Evolutionary conservation across 768 basidiomycete species (phyloP), one percentile per base, ranked within the genome.

Genomic region (Hygrophoropsis aurantiaca): DNA sequence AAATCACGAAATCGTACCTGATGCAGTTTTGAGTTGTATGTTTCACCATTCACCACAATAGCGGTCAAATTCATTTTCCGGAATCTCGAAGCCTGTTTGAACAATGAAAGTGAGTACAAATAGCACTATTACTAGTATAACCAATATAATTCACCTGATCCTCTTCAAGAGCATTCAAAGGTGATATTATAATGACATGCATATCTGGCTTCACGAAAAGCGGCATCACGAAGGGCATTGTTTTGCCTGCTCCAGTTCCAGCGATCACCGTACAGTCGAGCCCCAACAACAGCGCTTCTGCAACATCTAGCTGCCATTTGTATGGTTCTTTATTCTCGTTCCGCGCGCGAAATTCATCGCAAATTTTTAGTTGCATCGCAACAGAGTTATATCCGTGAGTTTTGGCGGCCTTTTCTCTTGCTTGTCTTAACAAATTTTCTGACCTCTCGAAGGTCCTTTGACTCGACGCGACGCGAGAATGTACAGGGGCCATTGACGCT

Each of bases 251-350:
- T 5, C 67, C 67, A 11, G 67, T 70, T n/a, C 65, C 69, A n/a
- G 68, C 66, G 25, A 72, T 63, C 0, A 71, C 64, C 2, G 62
- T 42, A 19, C 49, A 52, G 50, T 73, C 68, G 1, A 73, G 52
- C 3, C 66, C 63, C 1, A 72, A 50, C 3, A 68, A 32, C 13
- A 69, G 11, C 2, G 68, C 66, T 54, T 73, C 71, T 0, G 65
- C 40, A 2, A 69, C 64, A 50, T 75, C 69, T 8, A 73, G 49
- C 52, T 74, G 72, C 72, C 72, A 74, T 2, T 54, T 47, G 51
- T 71, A 60, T 7, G 68, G 46, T 3, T 20, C 39, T 11, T 51
- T 37, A 33, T 47, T 37, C 50, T 18, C 34, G 35, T 18, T 42
- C n/a, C n/a, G n/a, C n/a, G n/a, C n/a, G n/a, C n/a, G n/a, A n/a